A percentile compares a stretch with the other conserved stretches of the same genome.
phyloP scores from a whole-genome alignment of 345 rosid genomes.

The Aquilaria yunnanensis region DNA sequence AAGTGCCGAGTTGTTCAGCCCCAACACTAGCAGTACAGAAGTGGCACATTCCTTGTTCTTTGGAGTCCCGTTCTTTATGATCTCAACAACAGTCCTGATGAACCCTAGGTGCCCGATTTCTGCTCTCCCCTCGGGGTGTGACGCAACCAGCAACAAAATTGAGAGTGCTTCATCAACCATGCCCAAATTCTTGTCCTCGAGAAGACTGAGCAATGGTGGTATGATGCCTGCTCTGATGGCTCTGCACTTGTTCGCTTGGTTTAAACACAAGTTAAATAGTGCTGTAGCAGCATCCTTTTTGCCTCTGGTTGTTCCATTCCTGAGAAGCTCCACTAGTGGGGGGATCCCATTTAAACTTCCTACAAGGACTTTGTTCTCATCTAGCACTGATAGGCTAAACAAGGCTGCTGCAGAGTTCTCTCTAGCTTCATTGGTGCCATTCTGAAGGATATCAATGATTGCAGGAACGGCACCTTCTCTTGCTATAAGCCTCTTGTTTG shows the following conservation, averaged over 20 bases:
- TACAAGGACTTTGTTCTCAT: constrained; percentile 50
- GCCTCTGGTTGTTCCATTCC: constrained; percentile 46
- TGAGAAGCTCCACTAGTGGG: constrained; percentile 44
- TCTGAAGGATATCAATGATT: constrained; percentile 38
- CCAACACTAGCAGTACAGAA: constrained; percentile 49
- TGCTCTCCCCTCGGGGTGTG: constrained; percentile 35
- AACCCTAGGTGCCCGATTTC: constrained; percentile 35
- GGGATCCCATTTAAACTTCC: constrained; percentile 47
- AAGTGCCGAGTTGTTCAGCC: constrained; percentile 32
- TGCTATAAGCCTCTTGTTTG: constrained; percentile 45
- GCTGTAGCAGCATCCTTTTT: constrained; percentile 74
- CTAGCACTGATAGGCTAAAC: constrained; percentile 52
- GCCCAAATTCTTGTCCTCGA: constrained; percentile 37
- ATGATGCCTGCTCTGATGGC: constrained; percentile 52
- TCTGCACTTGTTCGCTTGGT: constrained; percentile 47
- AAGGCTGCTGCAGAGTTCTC: constrained; percentile 61
- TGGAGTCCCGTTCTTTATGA: constrained; percentile 43
- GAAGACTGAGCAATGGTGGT: constrained; percentile 35
- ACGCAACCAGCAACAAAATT: constrained; percentile 43
- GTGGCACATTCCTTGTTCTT: constrained; percentile 63
- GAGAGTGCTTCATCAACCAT: constrained; percentile 67
- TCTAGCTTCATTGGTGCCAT: constrained; percentile 44
- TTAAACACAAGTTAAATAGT: constrained; percentile 48
- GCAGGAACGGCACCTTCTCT: constrained; percentile 53
- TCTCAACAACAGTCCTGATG: constrained; percentile 42